Conservation (phyloP, 257 asterid species). For the Knoxia roxburghii region DNA sequence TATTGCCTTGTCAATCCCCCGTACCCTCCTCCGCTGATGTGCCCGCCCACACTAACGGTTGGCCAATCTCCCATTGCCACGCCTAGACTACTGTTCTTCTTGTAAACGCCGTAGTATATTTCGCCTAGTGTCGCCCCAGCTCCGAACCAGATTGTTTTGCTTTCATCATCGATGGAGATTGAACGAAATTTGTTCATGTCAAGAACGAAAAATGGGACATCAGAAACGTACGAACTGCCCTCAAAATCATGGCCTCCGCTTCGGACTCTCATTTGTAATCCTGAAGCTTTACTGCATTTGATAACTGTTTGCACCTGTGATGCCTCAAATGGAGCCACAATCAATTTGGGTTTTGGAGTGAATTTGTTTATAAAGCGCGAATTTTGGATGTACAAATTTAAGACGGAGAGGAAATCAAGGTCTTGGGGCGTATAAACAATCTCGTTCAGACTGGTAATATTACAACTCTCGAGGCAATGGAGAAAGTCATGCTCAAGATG, state of each 20-base stretch:
- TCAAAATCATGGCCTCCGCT: slow-evolving; percentile 14
- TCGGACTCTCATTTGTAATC: slow-evolving; percentile 3
- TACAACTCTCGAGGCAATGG: not conserved
- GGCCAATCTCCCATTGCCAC: not conserved
- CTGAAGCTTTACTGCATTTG: not conserved
- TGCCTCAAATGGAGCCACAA: not conserved
- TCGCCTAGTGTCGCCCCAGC: slow-evolving; percentile 6
- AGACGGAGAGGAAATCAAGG: not conserved
- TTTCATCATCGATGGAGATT: not conserved
- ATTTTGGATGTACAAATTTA: not conserved
- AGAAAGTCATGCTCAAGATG: not conserved
- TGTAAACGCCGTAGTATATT: not conserved
- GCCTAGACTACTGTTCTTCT: not conserved
- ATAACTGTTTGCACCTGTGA: slow-evolving; percentile 8
- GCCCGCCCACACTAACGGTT: slow-evolving; percentile 9
- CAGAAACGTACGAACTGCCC: not conserved
- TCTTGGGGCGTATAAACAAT: not conserved
- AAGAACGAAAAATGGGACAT: slow-evolving; percentile 7
- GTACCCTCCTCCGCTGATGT: slow-evolving; percentile 6
- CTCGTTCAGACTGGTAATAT: not conserved
- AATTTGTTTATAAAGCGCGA: not conserved
- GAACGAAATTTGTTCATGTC: slow-evolving; percentile 10
- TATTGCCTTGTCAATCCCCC: slow-evolving; percentile 7
- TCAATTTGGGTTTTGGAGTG: not conserved
- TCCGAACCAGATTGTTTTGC: not conserved